Conservation (phyloP, 2,329 filamentous ascomycete species). For the Pochonia chlamydosporia region DNA sequence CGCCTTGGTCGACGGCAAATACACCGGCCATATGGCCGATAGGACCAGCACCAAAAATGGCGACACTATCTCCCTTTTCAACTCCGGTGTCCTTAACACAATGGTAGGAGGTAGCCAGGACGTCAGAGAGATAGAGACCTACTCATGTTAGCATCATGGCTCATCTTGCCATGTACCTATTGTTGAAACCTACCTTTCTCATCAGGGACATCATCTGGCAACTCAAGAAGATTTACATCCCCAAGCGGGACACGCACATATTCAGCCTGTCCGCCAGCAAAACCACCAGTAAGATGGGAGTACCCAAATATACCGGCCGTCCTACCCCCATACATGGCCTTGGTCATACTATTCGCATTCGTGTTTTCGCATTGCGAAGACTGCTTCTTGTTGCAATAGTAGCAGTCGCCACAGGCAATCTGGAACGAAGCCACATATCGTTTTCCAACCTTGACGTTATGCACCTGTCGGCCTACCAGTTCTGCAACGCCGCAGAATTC, state of each 20-base stretch:
- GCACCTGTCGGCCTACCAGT: conserved; percentile 48
- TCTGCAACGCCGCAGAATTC: conserved; percentile 54
- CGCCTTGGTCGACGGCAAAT: conserved; percentile 70
- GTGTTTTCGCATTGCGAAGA: conserved; percentile 77
- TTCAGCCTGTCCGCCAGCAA: conserved; percentile 82
- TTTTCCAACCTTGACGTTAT: conserved; percentile 50
- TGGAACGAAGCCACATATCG: conserved; percentile 83
- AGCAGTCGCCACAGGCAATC: conserved; percentile 69
- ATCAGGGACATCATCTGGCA: conserved; percentile 75
- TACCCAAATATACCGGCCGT: conserved; percentile 72
- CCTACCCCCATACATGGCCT: conserved; percentile 72
- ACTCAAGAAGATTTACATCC: conserved; percentile 73
- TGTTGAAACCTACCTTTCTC: conserved; percentile 62
- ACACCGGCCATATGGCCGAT: conserved; percentile 80
- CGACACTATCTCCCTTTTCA: conserved; percentile 70
- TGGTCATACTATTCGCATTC: conserved; percentile 64
- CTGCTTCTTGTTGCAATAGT: conserved; percentile 72
- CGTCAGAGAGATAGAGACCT: conserved; percentile 72
- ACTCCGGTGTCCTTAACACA: conserved; percentile 78
- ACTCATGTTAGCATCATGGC: too few relatives aligned
- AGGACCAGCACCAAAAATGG: conserved; percentile 80
- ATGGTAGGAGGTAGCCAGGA: conserved; percentile 74
- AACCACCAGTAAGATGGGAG: conserved; percentile 77
- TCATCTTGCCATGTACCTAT: too few relatives aligned
- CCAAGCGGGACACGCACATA: conserved; percentile 77